A percentile compares a stretch with the other conserved stretches of the same genome.
Evolutionary conservation across 805 yeast species (phyloP).

Genomic region (Clavispora santaluciae): DNA sequence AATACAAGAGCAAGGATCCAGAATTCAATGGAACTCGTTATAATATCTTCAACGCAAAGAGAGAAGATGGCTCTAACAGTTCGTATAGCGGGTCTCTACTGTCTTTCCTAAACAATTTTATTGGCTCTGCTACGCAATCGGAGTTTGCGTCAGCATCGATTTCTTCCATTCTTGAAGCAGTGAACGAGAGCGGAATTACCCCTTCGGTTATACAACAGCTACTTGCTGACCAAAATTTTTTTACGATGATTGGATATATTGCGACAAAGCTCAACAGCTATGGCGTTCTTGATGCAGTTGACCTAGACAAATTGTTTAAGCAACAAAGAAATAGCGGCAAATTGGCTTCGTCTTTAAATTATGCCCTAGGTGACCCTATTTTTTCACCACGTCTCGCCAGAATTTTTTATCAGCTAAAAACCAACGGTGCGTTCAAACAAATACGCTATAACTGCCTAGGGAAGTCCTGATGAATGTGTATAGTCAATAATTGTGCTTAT

Average conservation of each 20-base stretch:
- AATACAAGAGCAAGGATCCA: slow-evolving; percentile 27
- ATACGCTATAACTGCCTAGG: slow-evolving; percentile 31
- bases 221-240: slow-evolving; percentile 17
- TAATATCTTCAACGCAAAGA: slow-evolving; percentile 1
- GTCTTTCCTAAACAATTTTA: slow-evolving; percentile 27
- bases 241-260: slow-evolving; percentile 18
- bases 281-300: slow-evolving; percentile 30
- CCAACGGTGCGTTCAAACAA: slow-evolving; percentile 25
- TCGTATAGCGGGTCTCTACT: slow-evolving; percentile 28
- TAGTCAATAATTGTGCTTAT: not conserved
- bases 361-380: slow-evolving; percentile 22
- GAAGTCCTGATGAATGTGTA: not conserved
- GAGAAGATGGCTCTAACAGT: slow-evolving; percentile 3
- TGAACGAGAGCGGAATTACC: slow-evolving; percentile 27
- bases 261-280: slow-evolving; percentile 25
- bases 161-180: slow-evolving; percentile 22
- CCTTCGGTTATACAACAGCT: slow-evolving; percentile 23
- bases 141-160: slow-evolving; percentile 18
- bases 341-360: slow-evolving; percentile 21
- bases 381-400: slow-evolving; percentile 30
- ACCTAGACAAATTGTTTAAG: slow-evolving; percentile 19
- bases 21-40: slow-evolving; percentile 13
- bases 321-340: slow-evolving; percentile 19
- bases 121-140: slow-evolving; percentile 21
- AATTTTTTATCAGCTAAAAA: slow-evolving; percentile 27